Base-by-base conservation (phyloP, 1,284 basidiomycete species). In the Microstroma glucosiphilum region DNA sequence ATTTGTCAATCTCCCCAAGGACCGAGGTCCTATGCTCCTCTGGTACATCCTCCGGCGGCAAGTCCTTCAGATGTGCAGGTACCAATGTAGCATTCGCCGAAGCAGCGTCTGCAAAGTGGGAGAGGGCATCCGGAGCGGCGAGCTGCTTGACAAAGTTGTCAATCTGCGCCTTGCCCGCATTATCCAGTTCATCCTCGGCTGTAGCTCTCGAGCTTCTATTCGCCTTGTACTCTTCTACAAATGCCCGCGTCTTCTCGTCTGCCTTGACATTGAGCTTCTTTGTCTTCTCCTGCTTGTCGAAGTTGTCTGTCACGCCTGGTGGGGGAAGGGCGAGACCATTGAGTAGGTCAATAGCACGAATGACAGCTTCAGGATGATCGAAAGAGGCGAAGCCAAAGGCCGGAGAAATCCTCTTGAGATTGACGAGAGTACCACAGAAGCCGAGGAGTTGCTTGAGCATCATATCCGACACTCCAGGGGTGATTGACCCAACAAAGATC, bases 361-460 rank as follows among this genome's bases (percentile, higher is more conserved):
- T 80, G 4, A 92, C 91, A 66, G 88, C 86, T 75, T 92, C 90
- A 19, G 92, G 89, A 62, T 91, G 90, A 76, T 92, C 89, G 74
- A 86, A 96, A 76, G 91, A 89, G 43, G 91, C 92, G 79, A 96
- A 97, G 2, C 91, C 93, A 75, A 96, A 96, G 1, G 91, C 91
- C 81, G 93, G 91, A 2, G 91, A 91, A 13, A 93, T 86, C 9
- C 92, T 87, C 73, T 94, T 96, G 81, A 96, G 89, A 3, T 89
- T 89, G 63, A 87, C 86, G 59, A 96, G 82, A 1, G 87, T 85
- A 23, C 93, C 93, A 77, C 92, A 96, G 25, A 92, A 87, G 64
- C 84, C 82, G 43, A 96, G 84, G 46, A 96, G 83, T 62, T 86
- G 84, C 69, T 88, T 89, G 57, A 96, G 80, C 77, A 76, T 77